Evolutionary conservation across 306 rosid species (phyloP).

Genomic region (Sicyos edulis): DNA sequence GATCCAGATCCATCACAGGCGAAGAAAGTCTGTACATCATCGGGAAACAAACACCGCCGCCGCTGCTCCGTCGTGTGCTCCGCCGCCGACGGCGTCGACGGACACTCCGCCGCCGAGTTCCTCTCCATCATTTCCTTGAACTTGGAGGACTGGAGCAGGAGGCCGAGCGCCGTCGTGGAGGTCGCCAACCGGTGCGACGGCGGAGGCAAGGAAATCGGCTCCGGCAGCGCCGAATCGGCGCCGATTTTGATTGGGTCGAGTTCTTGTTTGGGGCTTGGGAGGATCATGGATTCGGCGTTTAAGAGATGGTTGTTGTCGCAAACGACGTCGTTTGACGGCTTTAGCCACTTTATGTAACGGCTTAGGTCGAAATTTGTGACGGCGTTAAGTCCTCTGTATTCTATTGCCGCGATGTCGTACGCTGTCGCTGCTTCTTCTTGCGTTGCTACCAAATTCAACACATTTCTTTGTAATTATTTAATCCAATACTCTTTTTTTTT

Average conservation of each 20-base stretch:
- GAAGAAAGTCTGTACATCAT: slow-evolving; percentile 32
- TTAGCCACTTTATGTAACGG: slow-evolving; percentile 44
- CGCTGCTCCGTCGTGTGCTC: slow-evolving; percentile 9
- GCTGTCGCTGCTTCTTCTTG: slow-evolving; percentile 46
- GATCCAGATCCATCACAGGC: slow-evolving; percentile 27
- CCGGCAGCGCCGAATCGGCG: slow-evolving; percentile 9
- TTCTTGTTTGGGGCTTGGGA: slow-evolving; percentile 24
- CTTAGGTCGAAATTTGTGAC: slow-evolving; percentile 42
- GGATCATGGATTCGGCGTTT: slow-evolving; percentile 4
- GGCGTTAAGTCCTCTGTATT: slow-evolving; percentile 41
- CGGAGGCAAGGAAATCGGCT: slow-evolving; percentile 19
- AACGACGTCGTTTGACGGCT: slow-evolving; percentile 26
- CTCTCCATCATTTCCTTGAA: slow-evolving; percentile 48
- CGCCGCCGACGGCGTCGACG: too few relatives aligned
- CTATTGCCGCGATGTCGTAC: slow-evolving; percentile 40
- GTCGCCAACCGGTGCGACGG: slow-evolving; percentile 27
- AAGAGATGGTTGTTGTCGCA: slow-evolving; percentile 7
- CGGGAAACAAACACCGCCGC: slow-evolving; percentile 23
- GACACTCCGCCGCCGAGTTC: slow-evolving; percentile 20
- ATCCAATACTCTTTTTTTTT: not conserved
- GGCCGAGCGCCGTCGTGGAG: slow-evolving; percentile 41
- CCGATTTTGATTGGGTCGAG: slow-evolving; percentile 16
- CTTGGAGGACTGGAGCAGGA: slow-evolving; percentile 38
- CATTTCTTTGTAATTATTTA: not conserved
- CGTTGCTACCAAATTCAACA: slow-evolving; percentile 24